phyloP scores from a whole-genome alignment of 2,329 filamentous ascomycete species.

The Colletotrichum karsti region DNA sequence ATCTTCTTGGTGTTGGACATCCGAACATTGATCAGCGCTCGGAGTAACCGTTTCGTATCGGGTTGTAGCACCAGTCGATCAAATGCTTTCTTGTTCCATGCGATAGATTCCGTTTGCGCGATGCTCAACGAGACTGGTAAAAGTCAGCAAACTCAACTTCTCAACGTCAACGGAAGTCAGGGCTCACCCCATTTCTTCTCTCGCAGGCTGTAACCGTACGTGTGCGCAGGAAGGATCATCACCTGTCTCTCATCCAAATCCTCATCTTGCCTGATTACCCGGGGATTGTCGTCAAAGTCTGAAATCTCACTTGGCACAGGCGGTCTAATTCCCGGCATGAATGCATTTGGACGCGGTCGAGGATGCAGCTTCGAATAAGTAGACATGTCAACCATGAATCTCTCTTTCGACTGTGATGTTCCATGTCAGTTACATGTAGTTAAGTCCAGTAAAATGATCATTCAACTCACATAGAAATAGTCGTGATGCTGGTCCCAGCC shows the following conservation, averaged over 20 bases:
- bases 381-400: slow-evolving; percentile 3
- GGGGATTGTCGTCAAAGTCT: neutral
- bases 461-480: neutral
- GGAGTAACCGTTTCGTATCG: slow-evolving; percentile 38
- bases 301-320: neutral
- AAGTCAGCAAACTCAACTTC: accelerated
- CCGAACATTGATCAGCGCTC: slow-evolving; percentile 35
- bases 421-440: neutral
- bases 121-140: neutral
- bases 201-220: neutral
- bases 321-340: neutral
- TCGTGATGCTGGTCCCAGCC: neutral
- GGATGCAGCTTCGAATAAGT: neutral
- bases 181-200: slow-evolving; percentile 11
- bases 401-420: neutral
- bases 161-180: no score
- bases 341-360: no score
- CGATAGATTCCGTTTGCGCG: neutral
- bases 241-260: neutral
- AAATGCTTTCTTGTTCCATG: slow-evolving; percentile 31
- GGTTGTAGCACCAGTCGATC: slow-evolving; percentile 26
- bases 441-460: neutral
- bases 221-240: neutral
- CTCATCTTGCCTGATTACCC: neutral
- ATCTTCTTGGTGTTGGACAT: slow-evolving; percentile 30